Base-by-base conservation (phyloP, 257 asterid genomes). In the Pogostemon cablin region DNA sequence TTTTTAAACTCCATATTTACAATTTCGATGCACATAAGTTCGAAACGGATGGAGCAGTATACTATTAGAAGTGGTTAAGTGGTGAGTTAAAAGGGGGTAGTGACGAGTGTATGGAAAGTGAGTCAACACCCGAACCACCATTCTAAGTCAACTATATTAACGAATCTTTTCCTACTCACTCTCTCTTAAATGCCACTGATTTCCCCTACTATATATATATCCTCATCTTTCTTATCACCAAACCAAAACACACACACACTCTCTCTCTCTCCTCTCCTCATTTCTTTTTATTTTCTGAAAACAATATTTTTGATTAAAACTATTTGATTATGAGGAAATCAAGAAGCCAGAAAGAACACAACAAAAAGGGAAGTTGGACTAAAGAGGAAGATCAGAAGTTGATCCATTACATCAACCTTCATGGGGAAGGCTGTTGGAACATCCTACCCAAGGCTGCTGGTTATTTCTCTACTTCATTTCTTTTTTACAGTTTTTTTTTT, bases 381-480 rank as follows among this genome's bases (percentile, higher is more conserved):
- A 69, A 57, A 53, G 61, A 78, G 76, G 86, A 84, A 81, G 88
- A 83, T 59, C 67, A 73, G 8, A 81, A 81, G 70, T 78, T 78
- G 77, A 57, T 81, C 4, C 46, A 76, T 34, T 63, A 68, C 47
- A 70, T 83, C 81, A 72, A 62, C 2, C 50, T 57, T 47, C 82
- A 81, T 7, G 84, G 82, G 3, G 79, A 81, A 59, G 85, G 77
- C 58, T 52, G 61, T 42, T 81, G 86, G 86, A 72, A 48, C 20
- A 68, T 63, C 77, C 71, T 83, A 15, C 80, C 85, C 65, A 66
- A 78, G 50, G 70, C 69, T 53, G 83, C 85, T 54, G 85, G 88
- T 83, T 57, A 5, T 37, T 12, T 57, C 11, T 6, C 60, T 44
- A 48, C 48, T 2, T 20, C 1, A 0, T 3, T 9, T 38, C n/a